A percentile compares a stretch with the other conserved stretches of the same genome.
phyloP scores from a whole-genome alignment of 768 basidiomycete genomes.

The Saitozyma podzolica region DNA sequence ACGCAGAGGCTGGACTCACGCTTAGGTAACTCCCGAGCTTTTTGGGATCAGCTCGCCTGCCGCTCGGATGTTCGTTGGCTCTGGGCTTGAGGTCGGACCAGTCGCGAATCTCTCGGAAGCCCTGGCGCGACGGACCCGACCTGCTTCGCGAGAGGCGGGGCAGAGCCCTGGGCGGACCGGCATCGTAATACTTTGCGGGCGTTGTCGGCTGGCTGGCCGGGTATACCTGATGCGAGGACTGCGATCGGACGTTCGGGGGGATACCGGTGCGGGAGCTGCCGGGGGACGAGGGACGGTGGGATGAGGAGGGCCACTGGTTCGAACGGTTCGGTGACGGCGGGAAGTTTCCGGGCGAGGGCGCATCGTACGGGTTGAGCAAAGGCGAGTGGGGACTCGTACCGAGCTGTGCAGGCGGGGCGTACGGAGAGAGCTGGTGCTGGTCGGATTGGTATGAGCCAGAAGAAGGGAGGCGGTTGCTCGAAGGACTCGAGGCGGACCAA shows the following conservation, averaged over 20 bases:
- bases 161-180: slow-evolving; percentile 27
- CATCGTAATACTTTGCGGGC: slow-evolving; percentile 34
- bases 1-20: slow-evolving; percentile 59
- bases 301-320: slow-evolving; percentile 3
- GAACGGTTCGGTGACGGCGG: slow-evolving; percentile 11
- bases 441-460: slow-evolving; percentile 29
- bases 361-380: slow-evolving; percentile 34
- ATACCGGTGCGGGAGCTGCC: background rate
- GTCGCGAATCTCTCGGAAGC: slow-evolving; percentile 76
- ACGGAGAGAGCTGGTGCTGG: slow-evolving; percentile 36
- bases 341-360: no score
- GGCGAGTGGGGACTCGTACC: slow-evolving; percentile 27
- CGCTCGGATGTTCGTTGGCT: slow-evolving; percentile 63
- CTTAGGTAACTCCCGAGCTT: slow-evolving; percentile 69
- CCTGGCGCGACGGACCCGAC: slow-evolving; percentile 52
- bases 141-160: slow-evolving; percentile 5
- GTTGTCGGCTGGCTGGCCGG: slow-evolving; percentile 40
- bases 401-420: slow-evolving; percentile 9
- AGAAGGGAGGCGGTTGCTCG: slow-evolving; percentile 31
- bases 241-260: slow-evolving; percentile 9
- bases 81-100: slow-evolving; percentile 75
- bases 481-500: slow-evolving; percentile 23
- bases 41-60: slow-evolving; percentile 73
- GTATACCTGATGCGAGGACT: slow-evolving; percentile 26
- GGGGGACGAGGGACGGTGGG: background rate